Evolutionary conservation across 2,329 filamentous ascomycete species (phyloP).

Genomic region (Hypoxylon sp.): DNA sequence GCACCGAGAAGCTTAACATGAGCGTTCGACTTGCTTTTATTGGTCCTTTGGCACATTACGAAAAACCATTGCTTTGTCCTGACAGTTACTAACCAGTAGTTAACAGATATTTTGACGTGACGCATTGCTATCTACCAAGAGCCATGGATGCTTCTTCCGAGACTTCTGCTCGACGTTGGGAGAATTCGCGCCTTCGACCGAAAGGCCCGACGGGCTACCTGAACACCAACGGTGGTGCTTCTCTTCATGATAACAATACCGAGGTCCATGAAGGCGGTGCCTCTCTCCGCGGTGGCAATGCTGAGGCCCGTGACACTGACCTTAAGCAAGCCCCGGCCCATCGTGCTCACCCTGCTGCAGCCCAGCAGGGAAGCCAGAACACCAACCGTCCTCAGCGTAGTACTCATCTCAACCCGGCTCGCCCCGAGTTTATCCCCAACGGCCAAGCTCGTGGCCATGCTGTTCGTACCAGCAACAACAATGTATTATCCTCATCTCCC

Average conservation of each 20-base stretch:
- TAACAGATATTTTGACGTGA: not conserved
- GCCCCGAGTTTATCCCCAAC: not conserved
- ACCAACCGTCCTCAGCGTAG: not conserved
- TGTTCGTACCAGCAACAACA: not conserved
- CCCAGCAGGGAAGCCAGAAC: not conserved
- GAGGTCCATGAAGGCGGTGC: not conserved
- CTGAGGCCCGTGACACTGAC: not conserved
- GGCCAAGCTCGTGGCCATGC: not conserved
- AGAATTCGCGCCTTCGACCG: not conserved
- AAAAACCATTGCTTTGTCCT: not conserved
- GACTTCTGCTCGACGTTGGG: not conserved
- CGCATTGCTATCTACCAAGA: not conserved
- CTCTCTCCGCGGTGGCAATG: not conserved
- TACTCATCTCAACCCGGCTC: not conserved
- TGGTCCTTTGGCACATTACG: not conserved
- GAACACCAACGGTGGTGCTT: not conserved
- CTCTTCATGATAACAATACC: not conserved
- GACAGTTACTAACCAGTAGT: not conserved
- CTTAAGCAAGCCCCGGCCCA: not conserved
- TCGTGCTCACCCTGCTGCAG: not conserved
- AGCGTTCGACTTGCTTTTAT: not conserved
- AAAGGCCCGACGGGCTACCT: not conserved
- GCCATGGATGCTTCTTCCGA: not conserved
- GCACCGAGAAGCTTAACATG: not conserved
- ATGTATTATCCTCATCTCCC: not conserved